Evolutionary conservation across 2,329 filamentous ascomycete genomes (phyloP).

Genomic region (Claviceps fusiformis): DNA sequence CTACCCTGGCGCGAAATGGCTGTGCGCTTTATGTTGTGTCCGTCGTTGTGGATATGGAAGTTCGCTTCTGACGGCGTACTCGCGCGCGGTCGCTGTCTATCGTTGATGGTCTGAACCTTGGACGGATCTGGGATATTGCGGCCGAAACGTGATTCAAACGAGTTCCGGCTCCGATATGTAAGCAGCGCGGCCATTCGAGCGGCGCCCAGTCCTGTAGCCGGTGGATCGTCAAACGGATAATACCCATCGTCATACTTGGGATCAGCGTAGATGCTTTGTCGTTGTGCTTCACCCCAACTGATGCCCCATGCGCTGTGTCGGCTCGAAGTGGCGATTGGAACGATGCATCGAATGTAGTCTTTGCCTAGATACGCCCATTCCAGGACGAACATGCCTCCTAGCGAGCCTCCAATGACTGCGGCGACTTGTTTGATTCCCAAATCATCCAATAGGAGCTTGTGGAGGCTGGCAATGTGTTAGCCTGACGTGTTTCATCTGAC

Average conservation of each 20-base stretch:
- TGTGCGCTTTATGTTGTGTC: slow-evolving; percentile 50
- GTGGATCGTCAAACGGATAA: slow-evolving; percentile 77
- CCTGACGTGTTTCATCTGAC: neutral
- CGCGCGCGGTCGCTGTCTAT: slow-evolving; percentile 43
- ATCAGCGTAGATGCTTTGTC: slow-evolving; percentile 92
- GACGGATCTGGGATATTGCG: slow-evolving; percentile 81
- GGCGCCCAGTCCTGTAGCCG: slow-evolving; percentile 73
- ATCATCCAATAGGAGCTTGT: slow-evolving; percentile 68
- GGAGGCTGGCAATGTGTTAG: slow-evolving; percentile 42
- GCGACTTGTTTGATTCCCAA: slow-evolving; percentile 67
- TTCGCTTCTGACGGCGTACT: slow-evolving; percentile 56
- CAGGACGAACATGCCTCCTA: slow-evolving; percentile 82
- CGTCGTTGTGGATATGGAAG: slow-evolving; percentile 73
- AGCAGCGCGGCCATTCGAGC: slow-evolving; percentile 93
- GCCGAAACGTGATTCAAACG: slow-evolving; percentile 90
- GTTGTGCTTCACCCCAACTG: slow-evolving; percentile 78
- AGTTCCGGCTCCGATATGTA: slow-evolving; percentile 92
- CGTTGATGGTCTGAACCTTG: slow-evolving; percentile 70
- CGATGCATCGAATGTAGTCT: slow-evolving; percentile 66
- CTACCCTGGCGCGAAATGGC: slow-evolving; percentile 35
- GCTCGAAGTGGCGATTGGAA: slow-evolving; percentile 75
- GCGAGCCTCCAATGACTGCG: slow-evolving; percentile 68
- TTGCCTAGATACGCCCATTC: slow-evolving; percentile 88
- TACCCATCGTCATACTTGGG: slow-evolving; percentile 98
- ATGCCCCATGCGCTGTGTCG: slow-evolving; percentile 82